Conservation (phyloP, 345 rosid genomes). For the Raphanus sativus region DNA sequence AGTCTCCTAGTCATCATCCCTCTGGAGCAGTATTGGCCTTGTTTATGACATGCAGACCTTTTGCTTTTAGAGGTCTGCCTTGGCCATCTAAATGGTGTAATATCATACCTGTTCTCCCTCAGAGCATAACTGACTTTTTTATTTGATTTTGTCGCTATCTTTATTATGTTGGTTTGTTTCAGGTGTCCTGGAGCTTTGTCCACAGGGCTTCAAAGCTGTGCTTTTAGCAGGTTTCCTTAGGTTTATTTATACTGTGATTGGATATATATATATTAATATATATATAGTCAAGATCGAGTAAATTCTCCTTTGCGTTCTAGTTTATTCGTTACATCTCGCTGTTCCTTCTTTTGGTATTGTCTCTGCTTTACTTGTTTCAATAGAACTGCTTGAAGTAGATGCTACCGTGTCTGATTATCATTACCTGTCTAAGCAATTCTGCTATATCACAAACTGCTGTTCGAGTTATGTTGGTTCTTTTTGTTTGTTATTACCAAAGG, state of each 20-base stretch:
- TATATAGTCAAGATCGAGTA: background rate
- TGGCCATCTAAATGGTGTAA: conserved; percentile 36
- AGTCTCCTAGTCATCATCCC: conserved; percentile 21
- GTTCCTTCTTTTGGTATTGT: background rate
- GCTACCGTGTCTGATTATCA: background rate
- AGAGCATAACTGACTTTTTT: conserved; percentile 11
- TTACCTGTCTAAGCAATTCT: background rate
- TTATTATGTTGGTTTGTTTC: conserved; percentile 31
- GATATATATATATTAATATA: background rate
- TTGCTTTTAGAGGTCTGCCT: conserved; percentile 45
- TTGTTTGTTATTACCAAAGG: background rate
- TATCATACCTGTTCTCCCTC: conserved; percentile 27
- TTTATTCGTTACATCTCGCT: background rate
- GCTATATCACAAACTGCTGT: background rate
- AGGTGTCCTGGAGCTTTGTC: conserved; percentile 36
- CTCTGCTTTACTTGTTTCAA: background rate
- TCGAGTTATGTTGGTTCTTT: background rate
- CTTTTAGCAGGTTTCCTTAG: conserved; percentile 26
- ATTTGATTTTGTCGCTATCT: background rate
- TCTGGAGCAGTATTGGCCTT: conserved; percentile 44
- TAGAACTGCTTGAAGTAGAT: conserved; percentile 12
- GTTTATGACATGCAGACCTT: conserved; percentile 43
- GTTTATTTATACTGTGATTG: conserved; percentile 9
- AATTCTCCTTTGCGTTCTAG: background rate
- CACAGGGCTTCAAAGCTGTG: conserved; percentile 28